Evolutionary conservation across 2,329 filamentous ascomycete species (phyloP).

Genomic region (Uncinocarpus reesii): DNA sequence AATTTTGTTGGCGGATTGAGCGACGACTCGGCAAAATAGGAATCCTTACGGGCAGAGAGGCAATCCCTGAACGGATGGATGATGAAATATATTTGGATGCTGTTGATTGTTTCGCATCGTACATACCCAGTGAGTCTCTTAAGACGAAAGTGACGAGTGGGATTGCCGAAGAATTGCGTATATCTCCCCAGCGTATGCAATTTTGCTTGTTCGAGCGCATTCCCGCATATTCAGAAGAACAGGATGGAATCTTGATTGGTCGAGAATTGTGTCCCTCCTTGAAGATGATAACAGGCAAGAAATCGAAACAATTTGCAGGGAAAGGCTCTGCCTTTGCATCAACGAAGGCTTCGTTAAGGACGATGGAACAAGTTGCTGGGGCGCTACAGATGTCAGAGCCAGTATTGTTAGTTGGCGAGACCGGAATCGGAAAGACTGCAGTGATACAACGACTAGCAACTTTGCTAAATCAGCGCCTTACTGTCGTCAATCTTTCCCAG

Average conservation of each 20-base stretch:
- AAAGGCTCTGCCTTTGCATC: slow-evolving; percentile 59
- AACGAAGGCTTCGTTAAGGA: slow-evolving; percentile 69
- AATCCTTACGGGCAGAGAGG: slow-evolving; percentile 56
- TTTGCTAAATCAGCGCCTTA: slow-evolving; percentile 71
- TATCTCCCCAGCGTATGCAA: slow-evolving; percentile 69
- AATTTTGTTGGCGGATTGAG: slow-evolving; percentile 74
- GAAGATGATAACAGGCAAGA: slow-evolving; percentile 42
- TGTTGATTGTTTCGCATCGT: slow-evolving; percentile 82
- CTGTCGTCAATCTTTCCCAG: slow-evolving; percentile 91
- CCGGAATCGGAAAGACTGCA: slow-evolving; percentile 95
- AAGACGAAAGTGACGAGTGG: slow-evolving; percentile 46
- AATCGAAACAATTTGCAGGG: slow-evolving; percentile 36
- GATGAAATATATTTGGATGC: slow-evolving; percentile 91
- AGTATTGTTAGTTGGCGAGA: slow-evolving; percentile 91
- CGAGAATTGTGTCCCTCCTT: slow-evolving; percentile 50
- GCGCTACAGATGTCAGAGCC: slow-evolving; percentile 79
- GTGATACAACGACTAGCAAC: slow-evolving; percentile 86
- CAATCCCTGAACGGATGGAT: slow-evolving; percentile 58
- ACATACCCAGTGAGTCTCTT: slow-evolving; percentile 56
- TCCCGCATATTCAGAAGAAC: slow-evolving; percentile 56
- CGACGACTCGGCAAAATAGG: slow-evolving; percentile 50
- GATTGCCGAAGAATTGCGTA: slow-evolving; percentile 78
- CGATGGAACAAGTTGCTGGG: slow-evolving; percentile 80
- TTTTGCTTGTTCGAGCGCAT: slow-evolving; percentile 66
- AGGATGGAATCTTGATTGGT: slow-evolving; percentile 52